These are phyloP conservation scores for Pythium brassicae DNA, from an alignment of 352 stramenopile genomes.

Conservation along the genomic window DNA sequence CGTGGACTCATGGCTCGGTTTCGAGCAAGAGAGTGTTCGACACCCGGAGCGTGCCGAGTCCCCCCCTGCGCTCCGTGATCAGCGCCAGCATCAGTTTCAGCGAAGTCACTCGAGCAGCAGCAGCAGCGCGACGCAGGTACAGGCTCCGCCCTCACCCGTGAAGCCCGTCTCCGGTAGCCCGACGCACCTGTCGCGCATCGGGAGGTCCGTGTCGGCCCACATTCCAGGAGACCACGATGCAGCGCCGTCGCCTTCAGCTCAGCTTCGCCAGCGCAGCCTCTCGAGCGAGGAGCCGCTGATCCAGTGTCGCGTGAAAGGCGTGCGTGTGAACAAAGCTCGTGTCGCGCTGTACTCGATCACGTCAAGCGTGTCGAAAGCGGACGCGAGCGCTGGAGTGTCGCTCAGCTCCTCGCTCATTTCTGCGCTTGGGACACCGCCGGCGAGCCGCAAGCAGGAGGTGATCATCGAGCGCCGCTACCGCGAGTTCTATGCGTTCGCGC, in stretches of 20 bases:
- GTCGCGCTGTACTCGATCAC: constrained; percentile 58
- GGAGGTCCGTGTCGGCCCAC: constrained; percentile 8
- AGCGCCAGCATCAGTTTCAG: background rate
- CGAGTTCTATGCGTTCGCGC: constrained; percentile 73
- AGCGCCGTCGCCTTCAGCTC: background rate
- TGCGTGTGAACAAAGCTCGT: constrained; percentile 45
- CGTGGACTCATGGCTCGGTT: constrained; percentile 3
- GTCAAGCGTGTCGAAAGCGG: constrained; percentile 29
- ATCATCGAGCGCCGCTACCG: constrained; percentile 67
- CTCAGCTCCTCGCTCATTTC: constrained; percentile 7
- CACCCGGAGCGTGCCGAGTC: background rate
- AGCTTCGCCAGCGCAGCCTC: background rate
- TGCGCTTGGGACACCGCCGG: background rate
- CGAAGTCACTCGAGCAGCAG: background rate
- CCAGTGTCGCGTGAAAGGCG: constrained; percentile 47
- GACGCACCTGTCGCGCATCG: constrained; percentile 7
- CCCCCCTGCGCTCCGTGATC: background rate
- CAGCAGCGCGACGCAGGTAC: background rate
- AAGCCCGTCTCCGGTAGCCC: constrained; percentile 2
- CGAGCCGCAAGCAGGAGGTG: constrained; percentile 20
- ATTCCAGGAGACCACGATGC: background rate
- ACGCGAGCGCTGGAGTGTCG: background rate
- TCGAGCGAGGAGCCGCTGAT: constrained; percentile 13
- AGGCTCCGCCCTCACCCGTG: background rate
- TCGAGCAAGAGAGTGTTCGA: constrained; percentile 1